These are phyloP conservation scores for Monosporascus cannonballus DNA, from an alignment of 2,329 filamentous ascomycete genomes.

Conservation along the genomic window DNA sequence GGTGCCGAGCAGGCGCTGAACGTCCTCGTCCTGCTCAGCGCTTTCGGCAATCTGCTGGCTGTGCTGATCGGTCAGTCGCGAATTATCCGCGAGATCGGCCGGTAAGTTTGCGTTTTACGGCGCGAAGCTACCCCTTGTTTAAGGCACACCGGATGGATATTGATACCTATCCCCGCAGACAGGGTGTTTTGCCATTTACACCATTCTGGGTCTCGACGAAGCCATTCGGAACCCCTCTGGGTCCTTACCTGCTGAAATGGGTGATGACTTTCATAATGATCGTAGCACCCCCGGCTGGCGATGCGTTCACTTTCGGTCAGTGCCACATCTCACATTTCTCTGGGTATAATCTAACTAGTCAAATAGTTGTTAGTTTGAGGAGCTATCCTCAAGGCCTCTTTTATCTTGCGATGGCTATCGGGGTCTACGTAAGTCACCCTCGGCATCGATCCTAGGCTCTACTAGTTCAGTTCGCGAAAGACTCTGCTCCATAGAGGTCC, in stretches of 20 bases:
- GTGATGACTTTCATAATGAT: constrained; percentile 53
- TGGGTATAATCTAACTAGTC: not conserved
- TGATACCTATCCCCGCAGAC: constrained; percentile 26
- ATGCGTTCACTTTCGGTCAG: constrained; percentile 56
- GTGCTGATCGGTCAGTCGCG: constrained; percentile 50
- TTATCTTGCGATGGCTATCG: constrained; percentile 47
- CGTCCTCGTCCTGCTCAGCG: constrained; percentile 49
- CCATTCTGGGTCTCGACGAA: constrained; percentile 55
- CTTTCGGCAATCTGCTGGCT: constrained; percentile 53
- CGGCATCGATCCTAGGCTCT: no score
- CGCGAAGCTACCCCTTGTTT: not conserved
- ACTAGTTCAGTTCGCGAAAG: no score
- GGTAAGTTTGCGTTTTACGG: constrained; percentile 23
- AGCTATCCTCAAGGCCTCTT: constrained; percentile 56
- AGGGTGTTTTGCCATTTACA: constrained; percentile 54
- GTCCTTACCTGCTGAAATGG: constrained; percentile 53
- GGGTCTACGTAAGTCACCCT: constrained; percentile 40
- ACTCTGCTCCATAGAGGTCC: no score
- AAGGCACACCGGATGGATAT: not conserved
- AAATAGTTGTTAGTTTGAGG: constrained; percentile 50
- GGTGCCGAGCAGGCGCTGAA: constrained; percentile 46
- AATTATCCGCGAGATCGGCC: constrained; percentile 53
- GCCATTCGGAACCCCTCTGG: constrained; percentile 57
- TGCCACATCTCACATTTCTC: constrained; percentile 1
- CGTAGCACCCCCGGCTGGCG: constrained; percentile 52